These are phyloP conservation scores for Penicillium egyptiacum DNA, from an alignment of 495 filamentous ascomycete species.

Conservation along the genomic window DNA sequence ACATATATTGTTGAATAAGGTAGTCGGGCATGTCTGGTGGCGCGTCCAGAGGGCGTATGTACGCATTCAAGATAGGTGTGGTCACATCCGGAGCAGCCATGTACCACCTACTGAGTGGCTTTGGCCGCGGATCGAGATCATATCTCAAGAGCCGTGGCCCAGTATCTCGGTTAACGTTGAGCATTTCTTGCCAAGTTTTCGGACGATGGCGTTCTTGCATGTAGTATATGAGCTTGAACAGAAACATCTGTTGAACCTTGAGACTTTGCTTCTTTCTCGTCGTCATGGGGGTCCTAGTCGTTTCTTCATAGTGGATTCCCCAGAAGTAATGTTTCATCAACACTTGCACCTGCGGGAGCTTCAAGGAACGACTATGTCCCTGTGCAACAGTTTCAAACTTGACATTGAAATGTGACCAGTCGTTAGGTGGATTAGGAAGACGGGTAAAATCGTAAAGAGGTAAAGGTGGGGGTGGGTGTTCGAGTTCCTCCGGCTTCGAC, in stretches of 20 bases:
- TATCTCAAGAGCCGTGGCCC: constrained; percentile 38
- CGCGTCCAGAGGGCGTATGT: constrained; percentile 16
- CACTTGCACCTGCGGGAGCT: background rate
- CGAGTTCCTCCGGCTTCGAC: background rate
- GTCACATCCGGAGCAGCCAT: constrained; percentile 5
- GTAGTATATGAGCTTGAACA: constrained; percentile 37
- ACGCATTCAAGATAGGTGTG: constrained; percentile 1
- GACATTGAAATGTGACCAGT: constrained; percentile 15
- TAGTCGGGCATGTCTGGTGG: constrained; percentile 17
- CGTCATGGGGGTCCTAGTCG: background rate
- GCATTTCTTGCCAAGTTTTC: constrained; percentile 14
- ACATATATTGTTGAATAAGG: constrained; percentile 21
- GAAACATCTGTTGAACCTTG: background rate
- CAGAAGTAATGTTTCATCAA: constrained; percentile 30
- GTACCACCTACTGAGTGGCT: constrained; percentile 34
- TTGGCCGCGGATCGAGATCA: constrained; percentile 11
- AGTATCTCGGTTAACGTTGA: constrained; percentile 30
- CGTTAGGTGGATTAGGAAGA: constrained; percentile 29
- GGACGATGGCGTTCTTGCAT: constrained; percentile 24
- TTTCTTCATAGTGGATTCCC: constrained; percentile 28
- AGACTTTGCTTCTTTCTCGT: background rate
- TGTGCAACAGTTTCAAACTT: background rate
- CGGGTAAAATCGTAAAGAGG: constrained; percentile 13
- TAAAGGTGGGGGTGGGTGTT: constrained; percentile 5
- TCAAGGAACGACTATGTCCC: constrained; percentile 1